phyloP scores from a whole-genome alignment of 805 yeast genomes.

The Kuraishia piskuri region DNA sequence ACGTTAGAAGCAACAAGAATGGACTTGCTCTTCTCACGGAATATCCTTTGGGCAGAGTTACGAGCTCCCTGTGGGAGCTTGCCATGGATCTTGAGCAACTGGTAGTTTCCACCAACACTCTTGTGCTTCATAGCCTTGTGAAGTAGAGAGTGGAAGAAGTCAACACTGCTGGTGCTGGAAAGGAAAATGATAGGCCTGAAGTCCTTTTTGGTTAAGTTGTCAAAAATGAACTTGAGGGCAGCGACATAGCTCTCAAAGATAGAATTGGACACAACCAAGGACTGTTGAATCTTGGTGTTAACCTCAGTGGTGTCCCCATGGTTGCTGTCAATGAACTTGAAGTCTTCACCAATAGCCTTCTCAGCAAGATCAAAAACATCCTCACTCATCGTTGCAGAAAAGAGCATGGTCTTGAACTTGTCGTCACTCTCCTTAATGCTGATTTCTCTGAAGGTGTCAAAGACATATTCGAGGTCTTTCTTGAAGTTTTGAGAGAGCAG shows the following conservation, averaged over 20 bases:
- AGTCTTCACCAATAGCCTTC: conserved; percentile 41
- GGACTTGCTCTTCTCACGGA: conserved; percentile 32
- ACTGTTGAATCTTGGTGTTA: conserved; percentile 72
- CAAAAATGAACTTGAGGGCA: conserved; percentile 41
- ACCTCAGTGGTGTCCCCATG: conserved; percentile 55
- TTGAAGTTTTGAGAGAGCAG: conserved; percentile 76
- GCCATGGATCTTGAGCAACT: conserved; percentile 48
- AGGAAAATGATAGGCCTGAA: conserved; percentile 80
- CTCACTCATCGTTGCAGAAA: conserved; percentile 81
- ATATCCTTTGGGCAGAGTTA: conserved; percentile 19
- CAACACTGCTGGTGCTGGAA: conserved; percentile 68
- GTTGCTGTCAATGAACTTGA: conserved; percentile 61
- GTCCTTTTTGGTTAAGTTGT: conserved; percentile 19
- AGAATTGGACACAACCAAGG: conserved; percentile 43
- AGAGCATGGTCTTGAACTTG: conserved; percentile 58
- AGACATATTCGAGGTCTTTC: conserved; percentile 51
- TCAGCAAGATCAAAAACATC: conserved; percentile 61
- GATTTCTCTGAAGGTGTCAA: conserved; percentile 30
- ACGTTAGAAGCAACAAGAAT: conserved; percentile 83
- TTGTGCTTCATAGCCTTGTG: conserved; percentile 10
- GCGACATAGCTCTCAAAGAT: conserved; percentile 54
- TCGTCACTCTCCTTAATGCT: conserved; percentile 21
- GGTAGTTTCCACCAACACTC: conserved; percentile 11
- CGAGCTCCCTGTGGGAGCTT: conserved; percentile 63
- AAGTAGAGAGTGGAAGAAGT: conserved; percentile 41